Conservation (phyloP, 2,329 filamentous ascomycete genomes). For the Stachybotrys elegans region DNA sequence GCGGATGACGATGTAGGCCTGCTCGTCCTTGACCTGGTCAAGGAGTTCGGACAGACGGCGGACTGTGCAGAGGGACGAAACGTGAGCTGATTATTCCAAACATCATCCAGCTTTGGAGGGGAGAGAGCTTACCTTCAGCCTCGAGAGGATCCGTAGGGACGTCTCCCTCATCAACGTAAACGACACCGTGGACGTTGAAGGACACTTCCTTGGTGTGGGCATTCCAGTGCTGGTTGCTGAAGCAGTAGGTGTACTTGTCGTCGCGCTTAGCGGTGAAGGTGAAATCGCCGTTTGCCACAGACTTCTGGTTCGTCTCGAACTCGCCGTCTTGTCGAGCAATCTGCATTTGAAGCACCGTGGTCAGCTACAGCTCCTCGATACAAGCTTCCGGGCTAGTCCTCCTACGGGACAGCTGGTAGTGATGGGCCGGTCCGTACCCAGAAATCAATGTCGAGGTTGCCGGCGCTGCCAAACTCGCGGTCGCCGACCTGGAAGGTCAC, state of each 20-base stretch:
- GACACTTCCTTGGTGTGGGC: conserved; percentile 96
- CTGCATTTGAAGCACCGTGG: conserved; percentile 30
- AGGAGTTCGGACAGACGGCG: conserved; percentile 79
- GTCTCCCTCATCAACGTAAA: conserved; percentile 90
- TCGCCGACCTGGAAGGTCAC: conserved; percentile 98
- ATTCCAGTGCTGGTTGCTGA: conserved; percentile 98
- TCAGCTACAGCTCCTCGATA: conserved; percentile 10
- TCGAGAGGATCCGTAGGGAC: conserved; percentile 83
- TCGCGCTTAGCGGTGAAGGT: conserved; percentile 81
- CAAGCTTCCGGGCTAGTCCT: no score
- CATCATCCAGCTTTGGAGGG: background rate
- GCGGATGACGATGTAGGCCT: conserved; percentile 91
- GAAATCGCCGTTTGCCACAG: conserved; percentile 85
- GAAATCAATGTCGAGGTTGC: conserved; percentile 95
- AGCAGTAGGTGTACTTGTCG: conserved; percentile 94
- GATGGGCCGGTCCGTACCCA: conserved; percentile 82
- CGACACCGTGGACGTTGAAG: conserved; percentile 98
- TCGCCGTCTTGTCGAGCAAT: conserved; percentile 74
- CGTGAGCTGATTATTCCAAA: no score
- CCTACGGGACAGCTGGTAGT: no score
- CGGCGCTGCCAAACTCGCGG: conserved; percentile 88
- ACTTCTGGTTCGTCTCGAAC: conserved; percentile 75
- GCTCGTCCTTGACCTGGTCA: conserved; percentile 92
- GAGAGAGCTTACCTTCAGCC: conserved; percentile 62
- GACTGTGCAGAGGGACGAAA: conserved; percentile 49